Base-by-base conservation (phyloP, 352 stramenopile genomes). In the Phytophthora rubi region DNA sequence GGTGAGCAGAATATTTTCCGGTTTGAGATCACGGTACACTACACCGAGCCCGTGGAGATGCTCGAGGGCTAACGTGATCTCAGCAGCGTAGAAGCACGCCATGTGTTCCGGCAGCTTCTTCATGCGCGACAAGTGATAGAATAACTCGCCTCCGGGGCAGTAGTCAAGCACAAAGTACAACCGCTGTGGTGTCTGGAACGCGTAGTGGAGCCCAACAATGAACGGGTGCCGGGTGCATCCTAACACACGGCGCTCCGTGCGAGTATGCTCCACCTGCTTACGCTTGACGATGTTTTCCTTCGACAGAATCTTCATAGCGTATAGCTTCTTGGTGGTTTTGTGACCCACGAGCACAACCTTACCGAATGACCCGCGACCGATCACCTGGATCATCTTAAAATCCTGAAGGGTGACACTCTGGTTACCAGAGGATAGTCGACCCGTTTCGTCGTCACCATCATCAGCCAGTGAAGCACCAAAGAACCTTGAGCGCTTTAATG, bases 141-240 rank as follows among this genome's bases (percentile, higher is more conserved):
- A 97, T 8, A 97, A 53, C 61, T 97, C 90, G 15, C 91, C 91
- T 21, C 91, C 91, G 6, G 91, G 86, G 53, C 89, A 97, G 54
- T 96, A 97, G 42, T 97, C 90, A 16, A 99, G 78, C 21, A 99
- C 97, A 73, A 99, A 99, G 63, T 98, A 99, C 1, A 99, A 80
- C 56, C 85, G 79, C 70, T 98, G 83, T 44, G 87, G 88, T 0
- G 96, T 95, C 67, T 97, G 89, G 57, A 97, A 96, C 1, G 90
- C 89, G 61, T 90, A 97, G 53, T 95, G 86, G 23, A 97, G 70
- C 0, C 88, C 89, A 0, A 97, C 91, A 49, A 97, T 97, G 60
- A 97, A 97, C 7, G 89, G 89, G 58, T 97, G 90, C 18, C 83
- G 80, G 8, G 91, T 92, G 44, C 91, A 88, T 2, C 88, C 85